A percentile compares a stretch with the other conserved stretches of the same genome.
Conservation (phyloP, 2,329 filamentous ascomycete genomes). For the Claviceps purpurea region DNA sequence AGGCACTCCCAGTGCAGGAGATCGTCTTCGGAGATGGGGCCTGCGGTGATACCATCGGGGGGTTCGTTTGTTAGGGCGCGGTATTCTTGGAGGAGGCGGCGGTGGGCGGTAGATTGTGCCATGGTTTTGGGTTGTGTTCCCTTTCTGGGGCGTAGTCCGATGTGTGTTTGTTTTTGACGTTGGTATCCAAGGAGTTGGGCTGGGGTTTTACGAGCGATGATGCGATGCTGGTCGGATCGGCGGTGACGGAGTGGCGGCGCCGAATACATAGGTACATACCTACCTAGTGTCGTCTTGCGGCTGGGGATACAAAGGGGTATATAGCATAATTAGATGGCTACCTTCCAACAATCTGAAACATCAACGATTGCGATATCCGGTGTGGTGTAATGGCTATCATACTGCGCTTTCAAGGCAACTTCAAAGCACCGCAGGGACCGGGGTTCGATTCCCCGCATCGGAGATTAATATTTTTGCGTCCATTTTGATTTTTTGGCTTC, state of each 20-base stretch:
- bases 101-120: slow-evolving; percentile 51
- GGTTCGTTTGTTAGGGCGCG: slow-evolving; percentile 85
- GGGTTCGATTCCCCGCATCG: slow-evolving; percentile 9
- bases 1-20: slow-evolving; percentile 93
- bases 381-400: slow-evolving; percentile 9
- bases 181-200: too few relatives aligned
- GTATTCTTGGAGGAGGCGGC: slow-evolving; percentile 92
- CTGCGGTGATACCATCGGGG: slow-evolving; percentile 94
- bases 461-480: neutral
- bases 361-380: neutral
- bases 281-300: too few relatives aligned
- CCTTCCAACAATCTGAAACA: neutral
- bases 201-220: neutral
- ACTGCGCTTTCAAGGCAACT: slow-evolving; percentile 5
- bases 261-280: too few relatives aligned
- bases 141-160: neutral
- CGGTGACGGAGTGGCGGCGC: neutral
- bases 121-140: slow-evolving; percentile 20
- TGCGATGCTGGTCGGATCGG: neutral
- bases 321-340: neutral
- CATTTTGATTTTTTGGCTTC: neutral
- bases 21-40: slow-evolving; percentile 86
- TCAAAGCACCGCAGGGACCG: slow-evolving; percentile 6
- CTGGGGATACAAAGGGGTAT: fast-evolving
- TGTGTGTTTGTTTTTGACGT: neutral